phyloP scores from a whole-genome alignment of 2,329 filamentous ascomycete species.

The Fusarium equiseti region DNA sequence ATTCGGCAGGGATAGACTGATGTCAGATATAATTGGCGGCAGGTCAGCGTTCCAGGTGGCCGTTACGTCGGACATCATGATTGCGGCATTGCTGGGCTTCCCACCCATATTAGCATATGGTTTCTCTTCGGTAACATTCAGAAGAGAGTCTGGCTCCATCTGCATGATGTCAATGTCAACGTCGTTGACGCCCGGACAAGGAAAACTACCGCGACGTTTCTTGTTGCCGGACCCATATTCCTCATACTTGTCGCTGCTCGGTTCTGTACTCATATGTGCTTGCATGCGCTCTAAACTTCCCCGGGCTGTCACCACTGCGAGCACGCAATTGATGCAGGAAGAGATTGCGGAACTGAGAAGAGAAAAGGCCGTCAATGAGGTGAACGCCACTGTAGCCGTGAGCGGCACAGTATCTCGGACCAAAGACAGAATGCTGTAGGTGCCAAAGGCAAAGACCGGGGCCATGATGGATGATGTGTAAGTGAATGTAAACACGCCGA shows the following conservation, averaged over 20 bases:
- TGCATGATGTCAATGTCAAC: slow-evolving; percentile 2
- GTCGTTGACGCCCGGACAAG: slow-evolving; percentile 1
- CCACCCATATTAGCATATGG: slow-evolving; percentile 2
- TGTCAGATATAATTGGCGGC: slow-evolving; percentile 8
- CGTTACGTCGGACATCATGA: slow-evolving; percentile 8
- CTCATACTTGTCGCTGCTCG: neutral
- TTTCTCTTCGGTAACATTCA: slow-evolving; percentile 4
- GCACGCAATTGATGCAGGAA: slow-evolving; percentile 9
- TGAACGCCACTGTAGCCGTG: slow-evolving; percentile 10
- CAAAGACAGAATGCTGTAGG: slow-evolving; percentile 11
- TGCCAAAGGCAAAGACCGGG: slow-evolving; percentile 14
- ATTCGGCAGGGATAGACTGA: slow-evolving; percentile 5
- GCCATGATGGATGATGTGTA: slow-evolving; percentile 13
- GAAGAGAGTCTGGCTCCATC: slow-evolving; percentile 3
- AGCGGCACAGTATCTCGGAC: slow-evolving; percentile 9
- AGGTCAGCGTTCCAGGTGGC: slow-evolving; percentile 8
- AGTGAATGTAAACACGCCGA: slow-evolving; percentile 11
- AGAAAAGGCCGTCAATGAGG: slow-evolving; percentile 12
- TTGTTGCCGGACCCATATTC: slow-evolving; percentile 5
- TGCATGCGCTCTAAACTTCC: slow-evolving; percentile 13
- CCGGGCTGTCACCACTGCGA: slow-evolving; percentile 12
- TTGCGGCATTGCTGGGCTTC: slow-evolving; percentile 8
- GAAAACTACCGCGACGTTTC: slow-evolving; percentile 6
- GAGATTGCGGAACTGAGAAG: slow-evolving; percentile 13
- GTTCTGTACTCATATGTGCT: slow-evolving; percentile 12